Base-by-base conservation (phyloP, 1,284 basidiomycete genomes). In the Trametes sp. region DNA sequence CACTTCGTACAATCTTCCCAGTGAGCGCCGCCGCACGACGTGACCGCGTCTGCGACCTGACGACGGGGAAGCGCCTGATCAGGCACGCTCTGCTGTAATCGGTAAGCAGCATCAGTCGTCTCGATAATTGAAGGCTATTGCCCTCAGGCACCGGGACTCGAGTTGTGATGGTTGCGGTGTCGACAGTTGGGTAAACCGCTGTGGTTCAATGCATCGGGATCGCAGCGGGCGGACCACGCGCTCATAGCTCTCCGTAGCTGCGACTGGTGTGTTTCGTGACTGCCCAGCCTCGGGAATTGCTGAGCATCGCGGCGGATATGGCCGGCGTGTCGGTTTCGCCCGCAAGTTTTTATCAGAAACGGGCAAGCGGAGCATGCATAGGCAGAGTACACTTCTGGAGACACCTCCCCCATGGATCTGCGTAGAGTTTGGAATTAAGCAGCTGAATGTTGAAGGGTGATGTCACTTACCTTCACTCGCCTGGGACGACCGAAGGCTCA, bases 1-100 rank as follows among this genome's bases (percentile, higher is more conserved):
- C 1, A 11, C 50, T 53, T 52, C 57, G 50, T 21, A 42, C 50
- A 53, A 53, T 53, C 33, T 59, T 59, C 57, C 31, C 21, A 14
- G 5, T 33, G 50, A 42, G 42, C 48, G 56, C 31, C 48, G 56
- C 31, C 38, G 48, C 35, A 28, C 16, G 29, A 8, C 33, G 48
- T 21, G 1, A 33, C 48, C 48, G 38, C 13, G 38, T 2, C 2
- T 1, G 19, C 38, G 16, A 19, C 16, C 38, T 41, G 16, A n/a
- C 38, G 19, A 41, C 38, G 14, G 19, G 2, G 29, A 33, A 49
- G 48, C 48, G 48, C 28, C 48, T 49, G 48, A 49, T 38, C 24
- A 53, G 51, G 35, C 51, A 53, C 35, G 35, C 14, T 14, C 51
- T n/a, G 7, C 31, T 50, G 35, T 14, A 51, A 36, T 19, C 45